These are phyloP conservation scores for Pseudodiploospora longispora DNA, from an alignment of 2,329 filamentous ascomycete genomes.

Conservation along the genomic window DNA sequence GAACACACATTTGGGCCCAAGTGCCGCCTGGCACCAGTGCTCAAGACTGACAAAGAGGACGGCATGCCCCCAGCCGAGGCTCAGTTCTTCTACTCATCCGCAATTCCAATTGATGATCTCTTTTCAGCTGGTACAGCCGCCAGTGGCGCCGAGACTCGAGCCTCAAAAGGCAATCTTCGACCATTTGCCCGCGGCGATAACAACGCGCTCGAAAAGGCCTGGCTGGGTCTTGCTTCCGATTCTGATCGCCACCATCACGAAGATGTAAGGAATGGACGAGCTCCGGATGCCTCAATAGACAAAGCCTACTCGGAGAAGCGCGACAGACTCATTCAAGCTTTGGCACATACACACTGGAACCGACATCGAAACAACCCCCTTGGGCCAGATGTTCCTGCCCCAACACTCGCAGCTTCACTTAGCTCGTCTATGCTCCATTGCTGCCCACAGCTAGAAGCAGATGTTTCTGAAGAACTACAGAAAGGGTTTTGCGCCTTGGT, in stretches of 20 bases:
- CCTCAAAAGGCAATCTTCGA: constrained; percentile 54
- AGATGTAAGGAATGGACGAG: constrained; percentile 16
- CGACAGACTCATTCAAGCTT: constrained; percentile 31
- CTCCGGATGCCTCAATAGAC: constrained; percentile 24
- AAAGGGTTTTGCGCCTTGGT: constrained; percentile 42
- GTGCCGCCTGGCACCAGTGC: constrained; percentile 47
- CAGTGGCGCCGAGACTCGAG: constrained; percentile 39
- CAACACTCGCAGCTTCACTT: constrained; percentile 20
- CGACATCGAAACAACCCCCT: constrained; percentile 34
- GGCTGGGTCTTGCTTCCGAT: constrained; percentile 52
- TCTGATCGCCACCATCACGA: constrained; percentile 41
- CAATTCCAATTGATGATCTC: constrained; percentile 79
- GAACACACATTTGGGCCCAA: constrained; percentile 51
- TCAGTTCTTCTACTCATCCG: constrained; percentile 81
- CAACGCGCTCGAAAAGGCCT: constrained; percentile 68
- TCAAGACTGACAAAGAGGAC: constrained; percentile 30
- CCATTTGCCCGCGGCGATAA: constrained; percentile 78
- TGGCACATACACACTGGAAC: constrained; percentile 39
- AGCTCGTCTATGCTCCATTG: constrained; percentile 30
- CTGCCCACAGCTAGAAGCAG: constrained; percentile 38
- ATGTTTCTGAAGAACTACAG: constrained; percentile 40
- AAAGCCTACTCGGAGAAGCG: constrained; percentile 13
- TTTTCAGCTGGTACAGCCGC: constrained; percentile 57
- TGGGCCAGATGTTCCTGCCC: constrained; percentile 20
- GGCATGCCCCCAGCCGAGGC: constrained; percentile 53